Percentiles rank a stretch among this genome's conserved stretches.
These are phyloP conservation scores for Heterobasidion irregulare DNA, from an alignment of 1,284 basidiomycete species.

Conservation along the genomic window DNA sequence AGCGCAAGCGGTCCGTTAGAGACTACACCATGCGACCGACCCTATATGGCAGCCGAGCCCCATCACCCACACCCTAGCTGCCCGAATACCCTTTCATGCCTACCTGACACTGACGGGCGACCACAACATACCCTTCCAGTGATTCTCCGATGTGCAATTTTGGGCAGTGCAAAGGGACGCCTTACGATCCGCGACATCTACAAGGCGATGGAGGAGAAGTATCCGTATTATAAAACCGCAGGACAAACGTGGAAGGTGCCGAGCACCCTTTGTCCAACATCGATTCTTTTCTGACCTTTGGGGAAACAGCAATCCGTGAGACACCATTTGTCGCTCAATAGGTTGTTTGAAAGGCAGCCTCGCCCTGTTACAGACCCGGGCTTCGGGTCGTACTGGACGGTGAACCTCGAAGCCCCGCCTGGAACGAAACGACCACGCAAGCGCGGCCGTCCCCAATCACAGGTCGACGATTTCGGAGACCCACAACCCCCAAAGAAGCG, in stretches of 20 bases:
- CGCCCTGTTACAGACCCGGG: constrained; percentile 75
- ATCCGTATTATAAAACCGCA: constrained; percentile 68
- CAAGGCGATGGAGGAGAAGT: constrained; percentile 75
- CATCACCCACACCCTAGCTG: constrained; percentile 64
- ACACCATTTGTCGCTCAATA: constrained; percentile 72
- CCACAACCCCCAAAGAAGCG: constrained; percentile 27
- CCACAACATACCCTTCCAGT: constrained; percentile 77
- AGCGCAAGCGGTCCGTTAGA: constrained; percentile 13
- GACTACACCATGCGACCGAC: neutral
- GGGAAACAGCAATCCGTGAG: constrained; percentile 66
- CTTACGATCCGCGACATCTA: constrained; percentile 77
- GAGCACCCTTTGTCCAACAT: neutral
- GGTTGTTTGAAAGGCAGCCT: constrained; percentile 69
- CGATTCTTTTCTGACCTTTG: constrained; percentile 8
- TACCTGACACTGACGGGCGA: constrained; percentile 66
- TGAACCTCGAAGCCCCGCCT: constrained; percentile 69
- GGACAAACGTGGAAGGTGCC: constrained; percentile 74
- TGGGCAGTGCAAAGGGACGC: constrained; percentile 65
- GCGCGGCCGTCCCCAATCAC: constrained; percentile 52
- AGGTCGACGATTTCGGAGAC: constrained; percentile 25
- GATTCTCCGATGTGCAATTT: constrained; percentile 71
- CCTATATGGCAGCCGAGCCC: constrained; percentile 15
- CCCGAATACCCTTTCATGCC: constrained; percentile 65
- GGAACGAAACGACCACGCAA: constrained; percentile 77
- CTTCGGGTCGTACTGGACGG: constrained; percentile 80